phyloP scores from a whole-genome alignment of 371 early-diverging fungal species.

The Mortierella sp. region DNA sequence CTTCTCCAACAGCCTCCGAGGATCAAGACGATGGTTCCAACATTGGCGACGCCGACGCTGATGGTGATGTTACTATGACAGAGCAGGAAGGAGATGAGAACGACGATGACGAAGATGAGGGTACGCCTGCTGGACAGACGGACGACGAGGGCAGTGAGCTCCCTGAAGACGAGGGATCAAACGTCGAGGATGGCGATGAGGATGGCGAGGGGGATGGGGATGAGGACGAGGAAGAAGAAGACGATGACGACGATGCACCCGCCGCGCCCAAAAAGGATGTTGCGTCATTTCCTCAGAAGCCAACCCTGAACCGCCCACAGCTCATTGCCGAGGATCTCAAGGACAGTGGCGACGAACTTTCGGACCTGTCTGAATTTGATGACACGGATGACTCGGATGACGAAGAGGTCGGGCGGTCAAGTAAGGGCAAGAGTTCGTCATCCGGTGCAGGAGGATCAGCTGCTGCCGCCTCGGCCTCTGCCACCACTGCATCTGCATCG shows the following conservation, averaged over 20 bases:
- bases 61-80: conserved; percentile 19
- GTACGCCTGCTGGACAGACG: conserved; percentile 28
- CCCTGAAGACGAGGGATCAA: conserved; percentile 33
- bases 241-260: conserved; percentile 22
- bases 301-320: conserved; percentile 42
- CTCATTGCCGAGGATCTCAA: conserved; percentile 46
- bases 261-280: conserved; percentile 17
- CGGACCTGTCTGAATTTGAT: conserved; percentile 54
- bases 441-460: neutral
- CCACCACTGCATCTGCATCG: neutral
- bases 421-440: conserved; percentile 29
- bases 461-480: conserved; percentile 23
- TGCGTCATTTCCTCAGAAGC: conserved; percentile 37
- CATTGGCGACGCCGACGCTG: conserved; percentile 28
- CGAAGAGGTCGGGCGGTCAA: conserved; percentile 14
- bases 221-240: conserved; percentile 26
- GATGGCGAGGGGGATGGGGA: conserved; percentile 28
- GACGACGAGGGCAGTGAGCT: conserved; percentile 38
- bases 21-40: conserved; percentile 20
- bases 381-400: conserved; percentile 55
- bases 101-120: conserved; percentile 34
- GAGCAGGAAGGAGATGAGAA: conserved; percentile 31
- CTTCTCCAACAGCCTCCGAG: conserved; percentile 20
- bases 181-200: conserved; percentile 39
- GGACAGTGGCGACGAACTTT: conserved; percentile 56